Conservation (phyloP, 1,284 basidiomycete genomes). For the Irpex sp. region DNA sequence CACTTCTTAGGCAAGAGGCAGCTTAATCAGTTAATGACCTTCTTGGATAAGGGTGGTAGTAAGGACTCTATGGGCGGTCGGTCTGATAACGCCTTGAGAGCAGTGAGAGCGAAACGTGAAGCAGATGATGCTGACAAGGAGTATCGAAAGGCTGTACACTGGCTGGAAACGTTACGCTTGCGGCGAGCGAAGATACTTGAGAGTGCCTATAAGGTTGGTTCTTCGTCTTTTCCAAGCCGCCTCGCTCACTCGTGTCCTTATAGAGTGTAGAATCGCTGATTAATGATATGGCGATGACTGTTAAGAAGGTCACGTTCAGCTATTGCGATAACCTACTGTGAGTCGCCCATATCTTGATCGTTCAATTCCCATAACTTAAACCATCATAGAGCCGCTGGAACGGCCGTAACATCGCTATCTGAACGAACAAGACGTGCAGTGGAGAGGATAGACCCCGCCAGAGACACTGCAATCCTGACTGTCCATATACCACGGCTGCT, state of each 20-base stretch:
- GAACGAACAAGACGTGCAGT: constrained; percentile 55
- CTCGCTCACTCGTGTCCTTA: background rate
- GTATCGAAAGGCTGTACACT: constrained; percentile 89
- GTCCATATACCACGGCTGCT: constrained; percentile 56
- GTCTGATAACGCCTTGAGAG: constrained; percentile 63
- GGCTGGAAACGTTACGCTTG: constrained; percentile 89
- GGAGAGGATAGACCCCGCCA: constrained; percentile 64
- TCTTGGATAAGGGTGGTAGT: constrained; percentile 67
- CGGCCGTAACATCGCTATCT: constrained; percentile 67
- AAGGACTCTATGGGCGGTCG: constrained; percentile 56
- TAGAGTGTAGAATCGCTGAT: constrained; percentile 81
- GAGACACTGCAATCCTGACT: constrained; percentile 59
- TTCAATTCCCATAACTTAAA: background rate
- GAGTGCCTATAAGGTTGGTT: constrained; percentile 69
- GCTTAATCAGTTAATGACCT: constrained; percentile 71
- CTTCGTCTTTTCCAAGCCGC: background rate
- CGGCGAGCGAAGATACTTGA: constrained; percentile 80
- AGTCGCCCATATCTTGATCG: constrained; percentile 22
- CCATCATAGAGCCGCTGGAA: constrained; percentile 55
- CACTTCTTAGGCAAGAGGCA: constrained; percentile 62
- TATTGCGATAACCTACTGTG: constrained; percentile 80
- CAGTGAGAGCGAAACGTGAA: constrained; percentile 82
- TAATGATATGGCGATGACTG: constrained; percentile 63
- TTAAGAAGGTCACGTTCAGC: constrained; percentile 63
- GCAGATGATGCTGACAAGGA: constrained; percentile 94